Percentiles rank a stretch among this genome's conserved stretches.
phyloP scores from a whole-genome alignment of 2,329 filamentous ascomycete species.

The Basipetospora chlamydospora region DNA sequence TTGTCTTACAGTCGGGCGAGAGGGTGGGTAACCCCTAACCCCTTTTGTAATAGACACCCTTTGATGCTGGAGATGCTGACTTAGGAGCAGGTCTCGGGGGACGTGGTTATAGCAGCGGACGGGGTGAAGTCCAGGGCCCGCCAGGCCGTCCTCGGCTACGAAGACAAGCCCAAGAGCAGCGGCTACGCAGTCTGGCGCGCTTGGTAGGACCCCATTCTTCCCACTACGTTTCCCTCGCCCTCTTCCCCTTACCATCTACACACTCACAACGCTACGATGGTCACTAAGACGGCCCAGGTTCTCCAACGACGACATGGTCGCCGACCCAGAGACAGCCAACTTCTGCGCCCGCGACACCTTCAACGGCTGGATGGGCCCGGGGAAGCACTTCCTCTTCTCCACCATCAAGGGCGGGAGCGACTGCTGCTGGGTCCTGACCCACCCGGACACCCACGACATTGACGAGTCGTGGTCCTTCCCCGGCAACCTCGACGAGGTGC shows the following conservation, averaged over 20 bases:
- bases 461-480: slow-evolving; percentile 41
- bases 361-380: slow-evolving; percentile 42
- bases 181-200: slow-evolving; percentile 38
- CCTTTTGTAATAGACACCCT: no score
- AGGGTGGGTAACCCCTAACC: slow-evolving; percentile 17
- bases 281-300: no score
- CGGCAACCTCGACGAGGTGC: slow-evolving; percentile 35
- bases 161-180: slow-evolving; percentile 34
- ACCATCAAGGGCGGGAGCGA: slow-evolving; percentile 40
- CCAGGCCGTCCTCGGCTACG: slow-evolving; percentile 33
- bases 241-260: no score
- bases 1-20: slow-evolving; percentile 32
- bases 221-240: not conserved
- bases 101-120: slow-evolving; percentile 39
- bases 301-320: slow-evolving; percentile 33
- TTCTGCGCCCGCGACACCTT: slow-evolving; percentile 43
- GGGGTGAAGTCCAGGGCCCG: slow-evolving; percentile 38
- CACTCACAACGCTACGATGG: no score
- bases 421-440: slow-evolving; percentile 44
- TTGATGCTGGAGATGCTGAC: not conserved
- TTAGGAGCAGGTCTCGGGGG: slow-evolving; percentile 23
- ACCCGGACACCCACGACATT: slow-evolving; percentile 37
- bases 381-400: slow-evolving; percentile 41
- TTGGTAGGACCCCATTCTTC: slow-evolving; percentile 24
- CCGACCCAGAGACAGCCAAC: slow-evolving; percentile 34